Evolutionary conservation across 768 basidiomycete species (phyloP), one percentile per base, ranked within the genome.

Genomic region (Baorangia bicolor): DNA sequence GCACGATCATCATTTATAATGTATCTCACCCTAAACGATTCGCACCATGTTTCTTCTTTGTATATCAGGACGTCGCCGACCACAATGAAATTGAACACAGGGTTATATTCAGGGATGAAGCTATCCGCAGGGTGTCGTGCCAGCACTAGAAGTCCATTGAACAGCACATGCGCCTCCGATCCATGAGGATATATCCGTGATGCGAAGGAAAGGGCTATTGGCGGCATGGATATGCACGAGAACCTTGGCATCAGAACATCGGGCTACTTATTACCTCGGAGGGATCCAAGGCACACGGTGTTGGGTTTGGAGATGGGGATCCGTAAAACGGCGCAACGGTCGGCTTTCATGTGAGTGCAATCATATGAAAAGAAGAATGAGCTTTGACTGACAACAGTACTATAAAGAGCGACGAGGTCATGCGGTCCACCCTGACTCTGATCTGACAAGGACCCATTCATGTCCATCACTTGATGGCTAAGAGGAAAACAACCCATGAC

Each of bases 21-120:
- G 45, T 64, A 64, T 66, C 52, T 56, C 42, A 38, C 27, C 12
- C 40, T 48, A 51, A 39, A 34, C 34, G n/a, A 16, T 46, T 45
- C 18, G 18, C n/a, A n/a, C 7, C 30, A 51, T 39, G 37, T 21
- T 18, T 47, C 31, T 38, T 64, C 40, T 64, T 41, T 63, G 63
- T 66, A 51, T 20, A 59, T 55, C 53, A 63, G 43, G 45, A 43
- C 18, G 28, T 46, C 47, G 5, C 25, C 20, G 49, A 38, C 28
- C 45, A 53, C 35, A 56, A 56, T 38, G 49, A 49, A 53, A 44
- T 25, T 16, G 34, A 54, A 51, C 40, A n/a, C 2, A 23, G 16
- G 33, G 13, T 52, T 52, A 10, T 28, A 30, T 25, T 27, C 30
- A 21, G 20, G 44, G 13, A 45, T 45, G n/a, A 28, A 30, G 14